Conservation (phyloP, 106 monocot genomes). For the Agapanthus africanus region DNA sequence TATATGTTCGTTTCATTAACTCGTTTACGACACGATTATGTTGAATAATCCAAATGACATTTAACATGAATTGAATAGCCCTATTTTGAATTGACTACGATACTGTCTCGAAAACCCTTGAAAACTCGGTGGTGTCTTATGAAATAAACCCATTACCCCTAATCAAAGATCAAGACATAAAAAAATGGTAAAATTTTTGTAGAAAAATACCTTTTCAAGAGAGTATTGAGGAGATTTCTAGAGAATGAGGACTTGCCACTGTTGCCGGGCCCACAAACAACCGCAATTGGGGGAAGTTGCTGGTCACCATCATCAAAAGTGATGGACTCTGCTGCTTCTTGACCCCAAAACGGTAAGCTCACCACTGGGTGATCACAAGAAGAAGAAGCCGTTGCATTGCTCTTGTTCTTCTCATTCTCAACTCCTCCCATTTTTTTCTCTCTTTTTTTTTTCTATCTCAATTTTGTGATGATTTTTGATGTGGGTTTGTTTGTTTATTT, state of each 20-base stretch:
- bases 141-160: no score
- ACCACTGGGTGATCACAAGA: background rate
- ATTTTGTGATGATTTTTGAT: background rate
- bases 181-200: background rate
- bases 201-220: slow-evolving; percentile 60
- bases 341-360: slow-evolving; percentile 15
- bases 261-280: slow-evolving; percentile 40
- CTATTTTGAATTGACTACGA: no score
- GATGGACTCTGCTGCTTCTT: slow-evolving; percentile 27
- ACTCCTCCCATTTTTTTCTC: background rate
- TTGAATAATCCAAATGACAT: no score
- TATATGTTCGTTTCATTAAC: no score
- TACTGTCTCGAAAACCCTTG: no score
- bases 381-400: background rate
- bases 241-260: slow-evolving; percentile 46
- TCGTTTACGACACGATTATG: no score
- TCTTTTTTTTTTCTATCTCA: background rate
- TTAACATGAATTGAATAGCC: no score
- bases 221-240: slow-evolving; percentile 35
- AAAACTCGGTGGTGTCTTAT: no score
- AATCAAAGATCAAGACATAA: no score
- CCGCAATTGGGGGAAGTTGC: slow-evolving; percentile 29
- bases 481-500: background rate
- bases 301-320: slow-evolving; percentile 20
- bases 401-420: no score